Base-by-base conservation (phyloP, 345 rosid species). In the Eucalyptus regnans region DNA sequence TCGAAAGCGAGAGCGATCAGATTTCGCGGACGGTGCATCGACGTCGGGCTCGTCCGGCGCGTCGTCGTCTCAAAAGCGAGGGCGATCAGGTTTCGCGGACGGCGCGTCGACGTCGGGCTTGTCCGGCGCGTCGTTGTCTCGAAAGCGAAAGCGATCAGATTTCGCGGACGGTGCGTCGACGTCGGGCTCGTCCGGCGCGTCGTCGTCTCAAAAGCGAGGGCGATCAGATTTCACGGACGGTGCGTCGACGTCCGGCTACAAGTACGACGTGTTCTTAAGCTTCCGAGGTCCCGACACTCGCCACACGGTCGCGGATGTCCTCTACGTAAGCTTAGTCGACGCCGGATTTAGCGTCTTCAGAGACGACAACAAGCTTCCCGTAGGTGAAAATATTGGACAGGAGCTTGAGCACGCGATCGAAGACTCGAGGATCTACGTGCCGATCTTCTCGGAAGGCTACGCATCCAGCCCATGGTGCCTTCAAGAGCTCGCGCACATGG, bases 301-400 rank as follows among this genome's bases (percentile, higher is more conserved):
- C 25, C 7, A 0, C 44, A 68, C 25, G 6, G 0, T 68, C 0
- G 80, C 80, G 13, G 80, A 68, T 68, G 0, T 0, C 44, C 3
- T 33, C 80, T 9, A 5, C 80, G 44, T 8, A 33, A 9, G 23
- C 25, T 33, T 68, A 68, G 25, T 33, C 44, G 0, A 0, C 0
- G 44, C 1, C 7, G 80, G 80, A 1, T 4, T 68, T 2, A 16
- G 0, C 2, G 80, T 68, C 43, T 68, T 68, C 80, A 68, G 43
- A 17, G 80, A 68, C 80, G 9, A 16, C 0, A 23, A 33, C 8
- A 7, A 16, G 44, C 80, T 68, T 33, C 12, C 4, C 22, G 43
- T 1, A 33, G 80, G 80, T 23, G 12, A 0, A 2, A 68, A 4
- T 17, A 68, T 68, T 9, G 80, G 25, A 5, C 80, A 1, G 0